Conservation (phyloP, 805 yeast species). For the Pichia cabralensis region DNA sequence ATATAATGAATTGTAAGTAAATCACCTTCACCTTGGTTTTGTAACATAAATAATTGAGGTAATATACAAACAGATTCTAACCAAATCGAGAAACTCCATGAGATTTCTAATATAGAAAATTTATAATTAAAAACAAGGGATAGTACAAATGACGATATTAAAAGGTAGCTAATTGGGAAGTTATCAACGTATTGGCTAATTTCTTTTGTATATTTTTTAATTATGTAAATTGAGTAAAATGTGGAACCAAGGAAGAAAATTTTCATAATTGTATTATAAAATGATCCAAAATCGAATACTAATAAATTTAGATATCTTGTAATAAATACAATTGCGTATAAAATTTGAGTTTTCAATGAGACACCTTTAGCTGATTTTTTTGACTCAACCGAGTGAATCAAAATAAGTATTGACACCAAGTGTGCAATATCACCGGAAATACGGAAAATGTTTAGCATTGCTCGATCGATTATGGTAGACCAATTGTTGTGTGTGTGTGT, state of each 20-base stretch:
- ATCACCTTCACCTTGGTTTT: slow-evolving; percentile 81
- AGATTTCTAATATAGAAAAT: slow-evolving; percentile 49
- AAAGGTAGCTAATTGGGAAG: slow-evolving; percentile 62
- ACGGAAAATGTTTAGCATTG: slow-evolving; percentile 35
- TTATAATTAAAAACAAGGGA: slow-evolving; percentile 58
- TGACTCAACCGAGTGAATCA: slow-evolving; percentile 57
- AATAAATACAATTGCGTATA: slow-evolving; percentile 64
- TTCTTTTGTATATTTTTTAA: slow-evolving; percentile 52
- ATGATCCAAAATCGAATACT: slow-evolving; percentile 40
- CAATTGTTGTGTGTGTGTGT: too few species aligned
- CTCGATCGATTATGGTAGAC: not conserved
- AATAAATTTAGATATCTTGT: slow-evolving; percentile 65
- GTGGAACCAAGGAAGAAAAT: slow-evolving; percentile 71
- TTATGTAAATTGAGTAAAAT: slow-evolving; percentile 60
- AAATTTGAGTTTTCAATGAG: slow-evolving; percentile 77
- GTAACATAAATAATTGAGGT: slow-evolving; percentile 88
- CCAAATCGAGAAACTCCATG: slow-evolving; percentile 92
- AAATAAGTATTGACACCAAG: slow-evolving; percentile 63
- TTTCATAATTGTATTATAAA: slow-evolving; percentile 78
- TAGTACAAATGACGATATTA: slow-evolving; percentile 48
- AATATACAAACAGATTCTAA: slow-evolving; percentile 84
- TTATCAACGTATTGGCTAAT: slow-evolving; percentile 56
- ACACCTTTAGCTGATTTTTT: slow-evolving; percentile 71
- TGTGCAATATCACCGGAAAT: slow-evolving; percentile 66
- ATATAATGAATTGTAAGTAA: slow-evolving; percentile 85